Evolutionary conservation across 352 stramenopile genomes (phyloP).

Genomic region (Phytopythium delawarense): DNA sequence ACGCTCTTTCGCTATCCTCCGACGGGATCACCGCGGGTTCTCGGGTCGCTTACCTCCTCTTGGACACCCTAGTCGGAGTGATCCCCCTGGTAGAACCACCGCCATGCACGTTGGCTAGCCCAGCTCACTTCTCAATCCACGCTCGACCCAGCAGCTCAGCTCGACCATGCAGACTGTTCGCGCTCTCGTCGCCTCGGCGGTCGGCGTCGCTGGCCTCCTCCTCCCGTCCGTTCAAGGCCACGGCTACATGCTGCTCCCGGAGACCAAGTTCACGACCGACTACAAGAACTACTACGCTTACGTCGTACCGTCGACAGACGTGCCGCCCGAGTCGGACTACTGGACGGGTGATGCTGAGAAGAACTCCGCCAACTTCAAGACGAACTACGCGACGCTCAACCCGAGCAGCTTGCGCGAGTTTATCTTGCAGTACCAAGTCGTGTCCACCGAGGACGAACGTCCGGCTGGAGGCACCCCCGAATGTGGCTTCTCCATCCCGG

Average conservation of each 20-base stretch:
- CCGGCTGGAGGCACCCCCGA: constrained; percentile 13
- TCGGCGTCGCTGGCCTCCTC: constrained; percentile 4
- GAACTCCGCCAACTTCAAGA: constrained; percentile 16
- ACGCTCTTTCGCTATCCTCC: too few species aligned
- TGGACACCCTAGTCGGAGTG: not conserved
- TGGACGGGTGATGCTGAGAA: constrained; percentile 16
- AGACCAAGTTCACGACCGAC: constrained; percentile 20
- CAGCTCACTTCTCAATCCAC: constrained; percentile 6
- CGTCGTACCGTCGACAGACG: constrained; percentile 9
- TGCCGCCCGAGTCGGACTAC: constrained; percentile 16
- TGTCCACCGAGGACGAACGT: not conserved
- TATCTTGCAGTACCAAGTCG: constrained; percentile 10
- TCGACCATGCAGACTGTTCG: constrained; percentile 2
- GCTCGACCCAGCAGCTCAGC: not conserved
- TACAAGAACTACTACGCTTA: constrained; percentile 21
- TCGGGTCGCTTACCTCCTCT: not conserved
- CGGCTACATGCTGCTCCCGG: constrained; percentile 19
- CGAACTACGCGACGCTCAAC: constrained; percentile 8
- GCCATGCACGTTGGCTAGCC: not conserved
- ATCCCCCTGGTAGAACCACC: too few species aligned
- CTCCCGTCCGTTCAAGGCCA: constrained; percentile 16
- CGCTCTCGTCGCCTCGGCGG: constrained; percentile 1
- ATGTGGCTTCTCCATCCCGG: constrained; percentile 27
- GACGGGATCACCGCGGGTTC: too few species aligned
- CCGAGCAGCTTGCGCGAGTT: constrained; percentile 12